A percentile compares a stretch with the other conserved stretches of the same genome.
phyloP scores from a whole-genome alignment of 2,329 filamentous ascomycete genomes.

The Diaporthe velutina region DNA sequence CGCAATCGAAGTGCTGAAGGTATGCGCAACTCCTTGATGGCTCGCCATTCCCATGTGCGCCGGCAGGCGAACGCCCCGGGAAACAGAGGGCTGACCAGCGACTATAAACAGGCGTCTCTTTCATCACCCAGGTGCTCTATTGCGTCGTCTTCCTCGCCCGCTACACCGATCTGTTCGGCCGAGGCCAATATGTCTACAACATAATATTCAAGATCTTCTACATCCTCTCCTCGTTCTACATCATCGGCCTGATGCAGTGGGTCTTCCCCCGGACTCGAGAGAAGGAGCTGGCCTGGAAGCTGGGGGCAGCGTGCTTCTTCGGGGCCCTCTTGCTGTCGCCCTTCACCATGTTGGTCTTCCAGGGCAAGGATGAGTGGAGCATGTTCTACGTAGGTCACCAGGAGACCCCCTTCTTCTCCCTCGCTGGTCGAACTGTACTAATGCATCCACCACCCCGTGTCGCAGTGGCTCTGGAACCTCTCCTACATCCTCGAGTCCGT shows the following conservation, averaged over 20 bases:
- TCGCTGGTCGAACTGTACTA: slow-evolving; percentile 34
- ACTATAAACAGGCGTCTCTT: slow-evolving; percentile 78
- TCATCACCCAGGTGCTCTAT: slow-evolving; percentile 92
- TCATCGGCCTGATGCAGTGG: slow-evolving; percentile 88
- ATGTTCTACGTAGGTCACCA: slow-evolving; percentile 62
- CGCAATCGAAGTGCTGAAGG: slow-evolving; percentile 89
- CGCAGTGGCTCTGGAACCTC: slow-evolving; percentile 85
- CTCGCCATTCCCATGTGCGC: neutral
- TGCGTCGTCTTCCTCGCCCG: slow-evolving; percentile 86
- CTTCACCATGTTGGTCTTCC: slow-evolving; percentile 78
- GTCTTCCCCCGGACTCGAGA: slow-evolving; percentile 90
- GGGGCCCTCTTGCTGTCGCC: slow-evolving; percentile 78
- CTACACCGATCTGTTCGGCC: slow-evolving; percentile 83
- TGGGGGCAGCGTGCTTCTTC: slow-evolving; percentile 78
- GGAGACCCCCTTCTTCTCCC: neutral
- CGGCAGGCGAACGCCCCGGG: neutral
- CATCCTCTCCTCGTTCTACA: slow-evolving; percentile 85
- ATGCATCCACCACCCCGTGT: slow-evolving; percentile 20
- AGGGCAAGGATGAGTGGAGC: slow-evolving; percentile 58
- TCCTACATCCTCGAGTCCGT: slow-evolving; percentile 93
- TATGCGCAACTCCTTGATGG: slow-evolving; percentile 47
- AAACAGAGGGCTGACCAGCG: slow-evolving; percentile 38
- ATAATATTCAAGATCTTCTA: slow-evolving; percentile 91
- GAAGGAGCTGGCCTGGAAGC: slow-evolving; percentile 92
- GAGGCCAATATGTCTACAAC: slow-evolving; percentile 73